Evolutionary conservation across 805 yeast genomes (phyloP).

Genomic region (Starmerella riodocensis): DNA sequence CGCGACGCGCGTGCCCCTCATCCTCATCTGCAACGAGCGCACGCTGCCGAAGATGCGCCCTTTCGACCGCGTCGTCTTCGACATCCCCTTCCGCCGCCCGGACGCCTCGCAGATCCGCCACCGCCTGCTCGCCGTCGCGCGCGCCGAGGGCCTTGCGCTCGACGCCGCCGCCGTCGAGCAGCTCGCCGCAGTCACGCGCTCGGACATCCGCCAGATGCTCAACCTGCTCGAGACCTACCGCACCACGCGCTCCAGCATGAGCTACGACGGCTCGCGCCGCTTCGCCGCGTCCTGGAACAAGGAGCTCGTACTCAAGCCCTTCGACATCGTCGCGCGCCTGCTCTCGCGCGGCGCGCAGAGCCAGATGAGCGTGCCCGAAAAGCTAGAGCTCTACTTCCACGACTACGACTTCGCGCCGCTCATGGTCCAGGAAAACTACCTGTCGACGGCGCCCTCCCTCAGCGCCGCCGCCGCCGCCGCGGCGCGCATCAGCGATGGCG

Average conservation of each 20-base stretch:
- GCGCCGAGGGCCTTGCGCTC: constrained; percentile 64
- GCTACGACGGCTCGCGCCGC: constrained; percentile 47
- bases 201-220: constrained; percentile 90
- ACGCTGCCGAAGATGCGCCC: constrained; percentile 91
- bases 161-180: constrained; percentile 74
- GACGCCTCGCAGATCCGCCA: constrained; percentile 67
- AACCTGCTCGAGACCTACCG: constrained; percentile 78
- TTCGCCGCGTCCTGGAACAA: constrained; percentile 71
- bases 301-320: constrained; percentile 79
- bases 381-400: constrained; percentile 78
- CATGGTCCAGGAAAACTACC: constrained; percentile 91
- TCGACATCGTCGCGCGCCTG: constrained; percentile 66
- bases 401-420: constrained; percentile 90
- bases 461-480: constrained; percentile 65
- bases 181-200: constrained; percentile 68
- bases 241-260: constrained; percentile 51
- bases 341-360: constrained; percentile 31
- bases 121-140: constrained; percentile 80
- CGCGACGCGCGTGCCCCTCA: constrained; percentile 77
- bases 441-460: constrained; percentile 45
- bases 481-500: constrained; percentile 73
- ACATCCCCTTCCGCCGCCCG: constrained; percentile 80
- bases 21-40: constrained; percentile 86
- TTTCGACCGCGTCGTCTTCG: constrained; percentile 70
- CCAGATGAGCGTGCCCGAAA: constrained; percentile 47